A percentile compares a stretch with the other conserved stretches of the same genome.
These are phyloP conservation scores for Hibiscus syriacus DNA, from an alignment of 345 rosid species.

Conservation along the genomic window DNA sequence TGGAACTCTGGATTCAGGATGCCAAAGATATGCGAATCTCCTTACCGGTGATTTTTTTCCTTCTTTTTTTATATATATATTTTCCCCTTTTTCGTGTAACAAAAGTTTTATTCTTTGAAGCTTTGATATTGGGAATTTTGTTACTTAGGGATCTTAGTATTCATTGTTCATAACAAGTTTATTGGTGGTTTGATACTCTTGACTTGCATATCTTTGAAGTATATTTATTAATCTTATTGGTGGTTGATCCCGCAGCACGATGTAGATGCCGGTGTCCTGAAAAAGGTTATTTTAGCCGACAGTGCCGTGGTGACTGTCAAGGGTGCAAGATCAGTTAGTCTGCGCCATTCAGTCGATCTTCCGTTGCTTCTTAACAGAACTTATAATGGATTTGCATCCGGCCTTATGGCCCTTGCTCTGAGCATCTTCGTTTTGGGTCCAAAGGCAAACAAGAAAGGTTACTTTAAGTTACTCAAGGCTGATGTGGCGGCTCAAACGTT, in stretches of 20 bases:
- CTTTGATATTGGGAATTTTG: not conserved
- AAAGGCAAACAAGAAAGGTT: conserved; percentile 56
- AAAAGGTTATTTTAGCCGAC: conserved; percentile 80
- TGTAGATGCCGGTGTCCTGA: conserved; percentile 91
- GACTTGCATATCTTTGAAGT: not conserved
- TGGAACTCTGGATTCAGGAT: conserved; percentile 96
- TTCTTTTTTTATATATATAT: too few species aligned
- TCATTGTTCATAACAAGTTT: too few species aligned
- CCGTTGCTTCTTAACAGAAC: conserved; percentile 67
- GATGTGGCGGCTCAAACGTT: conserved; percentile 54
- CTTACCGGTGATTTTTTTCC: conserved; percentile 47
- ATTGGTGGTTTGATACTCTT: too few species aligned
- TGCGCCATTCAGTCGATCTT: conserved; percentile 80
- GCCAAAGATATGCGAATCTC: conserved; percentile 77
- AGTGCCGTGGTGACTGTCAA: conserved; percentile 86
- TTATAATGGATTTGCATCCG: conserved; percentile 65
- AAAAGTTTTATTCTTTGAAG: not conserved
- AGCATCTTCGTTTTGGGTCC: conserved; percentile 82
- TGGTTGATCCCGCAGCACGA: conserved; percentile 64
- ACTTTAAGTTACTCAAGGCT: conserved; percentile 70
- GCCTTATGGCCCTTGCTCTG: conserved; percentile 76
- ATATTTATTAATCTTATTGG: not conserved
- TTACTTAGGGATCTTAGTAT: not conserved
- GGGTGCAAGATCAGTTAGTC: conserved; percentile 94
- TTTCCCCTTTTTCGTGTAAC: not conserved